Evolutionary conservation across 257 asterid genomes (phyloP).

Genomic region (Primulina eburnea): DNA sequence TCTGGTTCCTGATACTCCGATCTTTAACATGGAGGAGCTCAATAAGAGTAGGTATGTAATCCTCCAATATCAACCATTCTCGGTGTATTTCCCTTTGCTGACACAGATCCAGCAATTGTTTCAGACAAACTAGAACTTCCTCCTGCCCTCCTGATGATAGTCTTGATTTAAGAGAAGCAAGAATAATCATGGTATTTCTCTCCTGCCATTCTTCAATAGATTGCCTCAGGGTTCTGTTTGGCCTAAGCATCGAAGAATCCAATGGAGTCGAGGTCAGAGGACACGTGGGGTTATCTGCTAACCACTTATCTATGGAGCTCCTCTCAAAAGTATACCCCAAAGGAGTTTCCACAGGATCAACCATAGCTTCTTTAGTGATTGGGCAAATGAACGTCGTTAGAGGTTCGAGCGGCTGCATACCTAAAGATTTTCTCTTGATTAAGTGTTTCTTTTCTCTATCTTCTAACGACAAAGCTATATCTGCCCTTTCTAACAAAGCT

Average conservation of each 20-base stretch:
- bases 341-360: conserved; percentile 67
- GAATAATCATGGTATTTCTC: conserved; percentile 56
- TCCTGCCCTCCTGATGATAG: conserved; percentile 34
- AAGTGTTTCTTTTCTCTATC: conserved; percentile 54
- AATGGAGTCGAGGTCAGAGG: conserved; percentile 48
- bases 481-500: conserved; percentile 55
- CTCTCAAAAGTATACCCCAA: conserved; percentile 62
- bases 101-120: conserved; percentile 46
- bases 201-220: conserved; percentile 76
- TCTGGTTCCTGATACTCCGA: conserved; percentile 49
- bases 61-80: conserved; percentile 67
- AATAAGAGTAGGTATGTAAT: conserved; percentile 49
- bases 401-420: conserved; percentile 51
- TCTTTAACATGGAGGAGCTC: conserved; percentile 40
- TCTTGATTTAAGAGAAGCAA: conserved; percentile 44
- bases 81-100: conserved; percentile 53
- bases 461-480: conserved; percentile 44
- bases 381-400: conserved; percentile 58
- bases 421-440: conserved; percentile 47
- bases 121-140: conserved; percentile 47
- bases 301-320: conserved; percentile 59
- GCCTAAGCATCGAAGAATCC: conserved; percentile 50
- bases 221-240: conserved; percentile 64
- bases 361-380: conserved; percentile 57
- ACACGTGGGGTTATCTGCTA: conserved; percentile 35